Base-by-base conservation (phyloP, 306 rosid genomes). In the Trifolium fragiferum region DNA sequence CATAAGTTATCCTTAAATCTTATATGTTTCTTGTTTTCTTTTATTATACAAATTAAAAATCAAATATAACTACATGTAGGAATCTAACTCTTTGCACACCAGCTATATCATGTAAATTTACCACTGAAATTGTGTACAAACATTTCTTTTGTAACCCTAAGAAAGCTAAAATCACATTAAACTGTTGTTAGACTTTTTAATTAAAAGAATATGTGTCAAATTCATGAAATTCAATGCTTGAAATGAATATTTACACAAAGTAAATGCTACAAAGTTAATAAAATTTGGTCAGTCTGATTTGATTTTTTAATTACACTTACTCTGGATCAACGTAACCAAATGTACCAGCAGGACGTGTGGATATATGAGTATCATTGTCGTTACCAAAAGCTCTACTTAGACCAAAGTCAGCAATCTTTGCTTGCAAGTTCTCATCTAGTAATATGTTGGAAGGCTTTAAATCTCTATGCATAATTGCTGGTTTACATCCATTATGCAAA, bases 401-500 rank as follows among this genome's bases (percentile, higher is more conserved):
- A 2, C 94, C 88, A 61, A 89, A 89, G 65, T 87, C 85, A 50
- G 81, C 66, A 7, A 85, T 76, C 68, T 85, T 84, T 14, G 89
- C 87, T 32, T 75, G 85, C 66, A 82, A 54, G 2, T 61, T 46
- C 0, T 70, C 79, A 20, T 76, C 77, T 15, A 89, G 43, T 66
- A 89, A 55, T 37, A 89, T 89, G 80, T 89, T 87, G 13, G 93
- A 10, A 13, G 87, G 25, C 58, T 85, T 89, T 61, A 89, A 67
- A 72, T 87, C 86, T 80, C 87, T 89, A 18, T 89, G 88, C 5
- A 87, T 7, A 35, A 83, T 40, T 20, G 74, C 20, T 35, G 79
- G 78, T 47, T 57, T 75, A 60, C 85, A 84, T 2, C 85, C 85
- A 71, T 81, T 81, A 66, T 81, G 88, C 30, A 84, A 55, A 76